Evolutionary conservation across 768 basidiomycete species (phyloP).

Genomic region (Ephemerocybe angulata): DNA sequence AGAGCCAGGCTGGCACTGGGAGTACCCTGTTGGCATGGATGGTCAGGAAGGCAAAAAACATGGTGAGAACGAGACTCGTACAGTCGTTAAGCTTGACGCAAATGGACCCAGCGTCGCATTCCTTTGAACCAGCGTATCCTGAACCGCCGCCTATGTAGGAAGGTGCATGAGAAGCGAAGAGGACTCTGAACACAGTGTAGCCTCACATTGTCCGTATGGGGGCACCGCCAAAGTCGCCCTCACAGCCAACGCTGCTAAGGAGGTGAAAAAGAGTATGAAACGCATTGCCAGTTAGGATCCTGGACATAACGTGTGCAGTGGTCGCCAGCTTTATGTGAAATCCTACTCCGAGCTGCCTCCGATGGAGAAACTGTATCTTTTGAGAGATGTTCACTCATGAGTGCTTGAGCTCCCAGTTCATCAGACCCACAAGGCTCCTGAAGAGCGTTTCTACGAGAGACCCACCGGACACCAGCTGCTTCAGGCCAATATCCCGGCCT

Average conservation of each 20-base stretch:
- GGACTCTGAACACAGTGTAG: too few relatives aligned
- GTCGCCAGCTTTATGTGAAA: too few relatives aligned
- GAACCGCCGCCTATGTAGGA: conserved; percentile 3
- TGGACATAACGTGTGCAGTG: too few relatives aligned
- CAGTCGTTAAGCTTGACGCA: conserved; percentile 6
- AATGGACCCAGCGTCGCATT: conserved; percentile 4
- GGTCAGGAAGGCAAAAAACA: background rate
- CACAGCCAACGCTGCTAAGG: background rate
- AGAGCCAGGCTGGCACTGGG: conserved; percentile 7
- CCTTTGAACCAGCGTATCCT: conserved; percentile 2
- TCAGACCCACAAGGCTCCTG: too few relatives aligned
- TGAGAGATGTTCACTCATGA: too few relatives aligned
- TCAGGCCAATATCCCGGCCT: too few relatives aligned
- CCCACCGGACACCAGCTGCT: too few relatives aligned
- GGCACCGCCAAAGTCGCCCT: conserved; percentile 1
- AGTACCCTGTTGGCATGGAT: background rate
- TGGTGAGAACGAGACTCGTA: background rate
- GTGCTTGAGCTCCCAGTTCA: too few relatives aligned
- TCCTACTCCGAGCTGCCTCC: too few relatives aligned
- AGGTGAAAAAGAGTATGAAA: background rate
- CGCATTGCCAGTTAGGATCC: too few relatives aligned
- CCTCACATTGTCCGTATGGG: conserved; percentile 9
- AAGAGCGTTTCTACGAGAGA: too few relatives aligned
- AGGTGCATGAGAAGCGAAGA: background rate
- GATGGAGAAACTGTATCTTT: too few relatives aligned